Percentiles rank a stretch among this genome's conserved stretches.
Evolutionary conservation across 1,139 yeast genomes (phyloP).

Genomic region (Debaryomyces udenii): DNA sequence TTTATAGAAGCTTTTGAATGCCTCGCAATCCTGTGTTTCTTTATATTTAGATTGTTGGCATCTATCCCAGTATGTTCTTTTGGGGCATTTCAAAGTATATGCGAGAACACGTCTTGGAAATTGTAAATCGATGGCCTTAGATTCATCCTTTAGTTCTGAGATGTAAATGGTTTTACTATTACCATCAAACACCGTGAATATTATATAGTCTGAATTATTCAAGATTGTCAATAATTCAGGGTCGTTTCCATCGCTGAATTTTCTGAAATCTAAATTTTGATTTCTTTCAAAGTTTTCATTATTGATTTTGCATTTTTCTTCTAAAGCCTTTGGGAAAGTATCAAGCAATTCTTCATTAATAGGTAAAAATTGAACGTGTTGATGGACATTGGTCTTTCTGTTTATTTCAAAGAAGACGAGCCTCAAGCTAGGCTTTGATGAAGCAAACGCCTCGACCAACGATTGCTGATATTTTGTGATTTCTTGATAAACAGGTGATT

Average conservation of each 20-base stretch:
- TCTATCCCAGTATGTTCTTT: slow-evolving; percentile 72
- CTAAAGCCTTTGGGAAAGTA: slow-evolving; percentile 36
- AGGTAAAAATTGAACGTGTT: slow-evolving; percentile 67
- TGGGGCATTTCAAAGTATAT: slow-evolving; percentile 56
- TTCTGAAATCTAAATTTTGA: slow-evolving; percentile 44
- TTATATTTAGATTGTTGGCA: slow-evolving; percentile 61
- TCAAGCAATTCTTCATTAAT: slow-evolving; percentile 45
- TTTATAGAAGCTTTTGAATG: slow-evolving; percentile 54
- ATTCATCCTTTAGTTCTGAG: slow-evolving; percentile 27
- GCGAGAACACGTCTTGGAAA: slow-evolving; percentile 81
- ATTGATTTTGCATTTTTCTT: slow-evolving; percentile 48
- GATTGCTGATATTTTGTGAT: slow-evolving; percentile 43
- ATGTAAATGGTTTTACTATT: slow-evolving; percentile 23
- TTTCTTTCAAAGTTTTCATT: slow-evolving; percentile 51
- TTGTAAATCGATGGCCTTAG: slow-evolving; percentile 60
- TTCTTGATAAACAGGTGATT: slow-evolving; percentile 28
- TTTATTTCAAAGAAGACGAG: slow-evolving; percentile 66
- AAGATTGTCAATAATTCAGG: slow-evolving; percentile 27
- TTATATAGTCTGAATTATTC: slow-evolving; percentile 42
- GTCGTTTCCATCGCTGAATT: slow-evolving; percentile 27
- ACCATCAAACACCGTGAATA: slow-evolving; percentile 35
- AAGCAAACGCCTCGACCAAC: slow-evolving; percentile 47
- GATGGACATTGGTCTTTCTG: slow-evolving; percentile 60
- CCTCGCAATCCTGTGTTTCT: slow-evolving; percentile 64
- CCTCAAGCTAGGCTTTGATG: slow-evolving; percentile 36